Conservation (phyloP, 2,329 filamentous ascomycete genomes). For the Thelonectria discophora region DNA sequence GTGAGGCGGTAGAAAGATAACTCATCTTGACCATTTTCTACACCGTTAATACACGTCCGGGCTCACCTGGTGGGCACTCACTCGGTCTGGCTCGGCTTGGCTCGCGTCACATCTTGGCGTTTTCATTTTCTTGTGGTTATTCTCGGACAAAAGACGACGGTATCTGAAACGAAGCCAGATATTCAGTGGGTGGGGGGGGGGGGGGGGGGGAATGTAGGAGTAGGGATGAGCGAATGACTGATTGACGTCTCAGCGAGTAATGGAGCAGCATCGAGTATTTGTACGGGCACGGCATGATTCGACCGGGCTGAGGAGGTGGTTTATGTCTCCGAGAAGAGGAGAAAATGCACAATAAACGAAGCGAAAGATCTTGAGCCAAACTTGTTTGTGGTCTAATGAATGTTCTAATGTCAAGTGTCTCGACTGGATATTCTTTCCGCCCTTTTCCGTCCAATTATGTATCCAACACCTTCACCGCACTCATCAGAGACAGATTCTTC, state of each 20-base stretch:
- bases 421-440: not conserved
- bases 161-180: not conserved
- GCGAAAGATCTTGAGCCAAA: not conserved
- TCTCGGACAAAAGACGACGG: not conserved
- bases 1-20: constrained; percentile 33
- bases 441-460: not conserved
- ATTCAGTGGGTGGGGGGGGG: constrained; percentile 12
- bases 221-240: constrained; percentile 22
- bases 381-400: not conserved
- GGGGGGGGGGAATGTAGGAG: constrained; percentile 28
- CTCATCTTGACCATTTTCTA: constrained; percentile 14
- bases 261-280: constrained; percentile 29
- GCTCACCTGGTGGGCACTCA: constrained; percentile 17
- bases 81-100: constrained; percentile 25
- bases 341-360: constrained; percentile 16
- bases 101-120: constrained; percentile 22
- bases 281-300: constrained; percentile 15
- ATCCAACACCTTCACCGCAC: not conserved
- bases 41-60: constrained; percentile 28
- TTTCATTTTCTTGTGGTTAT: constrained; percentile 28
- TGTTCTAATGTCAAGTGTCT: no score
- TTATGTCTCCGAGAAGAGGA: constrained; percentile 9
- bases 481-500: not conserved
- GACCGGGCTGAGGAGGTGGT: constrained; percentile 20
- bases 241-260: constrained; percentile 26